Evolutionary conservation across 2,329 filamentous ascomycete genomes (phyloP), one percentile per base, ranked within the genome.

Genomic region (Scopulariopsis brevicaulis): DNA sequence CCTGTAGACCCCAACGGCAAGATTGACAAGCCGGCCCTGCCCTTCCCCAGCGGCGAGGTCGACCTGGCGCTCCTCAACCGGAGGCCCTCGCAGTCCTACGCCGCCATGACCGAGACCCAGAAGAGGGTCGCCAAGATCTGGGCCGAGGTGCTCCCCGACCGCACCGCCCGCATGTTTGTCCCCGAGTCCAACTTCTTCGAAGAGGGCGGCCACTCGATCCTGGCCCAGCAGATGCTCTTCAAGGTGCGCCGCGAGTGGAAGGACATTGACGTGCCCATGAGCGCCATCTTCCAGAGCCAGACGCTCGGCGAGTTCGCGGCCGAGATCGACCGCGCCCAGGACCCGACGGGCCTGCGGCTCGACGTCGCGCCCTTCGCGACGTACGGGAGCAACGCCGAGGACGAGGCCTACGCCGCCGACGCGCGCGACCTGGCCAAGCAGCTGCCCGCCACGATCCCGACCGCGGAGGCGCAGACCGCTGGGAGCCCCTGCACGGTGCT

Each of bases 21-120:
- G 72, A 82, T 92, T 54, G 89, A 94, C 71, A 86, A 83, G 67
- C 86, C 88, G 22, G 84, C 83, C 1, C 73, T 94, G 57, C 89
- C 89, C 0, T 93, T 90, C 78, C 89, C 89, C 0, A 58, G 56
- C 52, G 55, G 52, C 12, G 59, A 57, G 4, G 57, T 58, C 34
- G 58, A 60, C 24, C 59, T 60, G 40, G 61, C 58, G 18, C 56
- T 60, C 35, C 54, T 57, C 46, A 58, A 58, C 12, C 43, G 53
- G n/a, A 53, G 51, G 18, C 53, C 54, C 25, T 15, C 58, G 40
- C 56, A 58, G 56, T 84, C 88, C 65, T 84, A 83, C 60, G 80
- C 81, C 20, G 40, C 64, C 0, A 57, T 72, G 37, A 64, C 63
- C 4, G 60, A 64, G 20, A 72, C 66, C 2, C 68, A 73, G 52